Evolutionary conservation across 1,139 yeast genomes (phyloP).

Genomic region (Lodderomyces beijingensis): DNA sequence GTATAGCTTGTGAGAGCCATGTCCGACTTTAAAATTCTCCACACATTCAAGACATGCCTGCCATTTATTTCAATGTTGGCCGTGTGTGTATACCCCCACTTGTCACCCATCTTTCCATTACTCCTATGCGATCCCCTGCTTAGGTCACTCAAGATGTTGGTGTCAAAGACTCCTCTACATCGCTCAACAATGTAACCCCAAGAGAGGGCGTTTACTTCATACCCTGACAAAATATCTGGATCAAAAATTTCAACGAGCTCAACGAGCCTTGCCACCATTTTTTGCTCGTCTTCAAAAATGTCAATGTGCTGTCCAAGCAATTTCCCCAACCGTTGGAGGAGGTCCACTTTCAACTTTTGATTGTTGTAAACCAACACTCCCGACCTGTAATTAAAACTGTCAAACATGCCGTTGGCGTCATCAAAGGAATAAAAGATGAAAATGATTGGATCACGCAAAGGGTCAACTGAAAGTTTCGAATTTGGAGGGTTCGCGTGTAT

Average conservation of each 20-base stretch:
- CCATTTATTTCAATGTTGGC: constrained; percentile 69
- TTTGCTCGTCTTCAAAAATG: constrained; percentile 47
- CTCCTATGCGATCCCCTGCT: constrained; percentile 46
- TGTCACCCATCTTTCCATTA: constrained; percentile 57
- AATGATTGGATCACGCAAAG: constrained; percentile 52
- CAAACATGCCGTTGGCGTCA: constrained; percentile 34
- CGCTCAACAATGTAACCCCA: constrained; percentile 91
- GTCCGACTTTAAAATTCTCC: constrained; percentile 72
- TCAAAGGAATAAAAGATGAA: constrained; percentile 64
- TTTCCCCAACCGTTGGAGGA: constrained; percentile 5
- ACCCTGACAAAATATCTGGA: constrained; percentile 87
- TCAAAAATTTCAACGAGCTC: constrained; percentile 60
- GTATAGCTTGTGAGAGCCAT: constrained; percentile 63
- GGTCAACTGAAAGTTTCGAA: constrained; percentile 55
- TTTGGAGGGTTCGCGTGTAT: constrained; percentile 56
- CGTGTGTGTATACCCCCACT: constrained; percentile 83
- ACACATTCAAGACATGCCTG: constrained; percentile 74
- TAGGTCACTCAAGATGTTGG: constrained; percentile 44
- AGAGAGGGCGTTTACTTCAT: constrained; percentile 71
- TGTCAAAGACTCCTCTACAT: constrained; percentile 38
- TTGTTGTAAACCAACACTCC: constrained; percentile 17
- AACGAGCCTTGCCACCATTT: constrained; percentile 52
- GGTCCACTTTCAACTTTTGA: constrained; percentile 2
- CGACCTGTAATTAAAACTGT: constrained; percentile 11
- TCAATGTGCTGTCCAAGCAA: constrained; percentile 18